phyloP scores from a whole-genome alignment of 2,329 filamentous ascomycete genomes.

The Trichoderma polysporum region DNA sequence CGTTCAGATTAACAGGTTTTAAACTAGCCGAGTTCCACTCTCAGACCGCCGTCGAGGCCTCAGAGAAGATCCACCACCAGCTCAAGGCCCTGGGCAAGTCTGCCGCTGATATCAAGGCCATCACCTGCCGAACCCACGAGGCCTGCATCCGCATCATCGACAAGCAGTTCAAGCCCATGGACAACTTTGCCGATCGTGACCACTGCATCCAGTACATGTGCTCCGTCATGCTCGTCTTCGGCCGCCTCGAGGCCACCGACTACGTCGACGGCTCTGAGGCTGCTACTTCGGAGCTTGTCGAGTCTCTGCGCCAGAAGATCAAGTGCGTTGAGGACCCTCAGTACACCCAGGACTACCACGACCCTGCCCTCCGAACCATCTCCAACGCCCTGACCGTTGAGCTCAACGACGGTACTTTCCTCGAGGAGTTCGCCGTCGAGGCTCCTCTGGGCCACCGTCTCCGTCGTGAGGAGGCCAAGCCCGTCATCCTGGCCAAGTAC shows the following conservation, averaged over 20 bases:
- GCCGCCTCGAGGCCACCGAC: conserved; percentile 88
- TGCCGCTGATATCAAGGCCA: conserved; percentile 86
- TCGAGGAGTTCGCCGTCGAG: conserved; percentile 89
- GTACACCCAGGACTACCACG: conserved; percentile 94
- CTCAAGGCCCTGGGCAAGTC: conserved; percentile 84
- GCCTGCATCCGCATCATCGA: conserved; percentile 99
- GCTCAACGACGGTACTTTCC: conserved; percentile 87
- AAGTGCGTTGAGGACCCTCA: conserved; percentile 93
- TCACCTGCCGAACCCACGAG: conserved; percentile 96
- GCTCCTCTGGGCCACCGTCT: conserved; percentile 91
- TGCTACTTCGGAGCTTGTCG: conserved; percentile 83
- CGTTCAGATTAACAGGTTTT: neutral
- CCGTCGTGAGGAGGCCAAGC: conserved; percentile 94
- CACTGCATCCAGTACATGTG: conserved; percentile 99
- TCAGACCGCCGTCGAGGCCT: conserved; percentile 94
- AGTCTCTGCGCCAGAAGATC: conserved; percentile 90
- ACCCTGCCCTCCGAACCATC: conserved; percentile 90
- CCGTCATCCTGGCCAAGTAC: conserved; percentile 93
- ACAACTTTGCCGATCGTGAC: conserved; percentile 99
- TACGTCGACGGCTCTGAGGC: conserved; percentile 93
- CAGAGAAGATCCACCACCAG: conserved; percentile 81
- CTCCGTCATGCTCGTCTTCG: conserved; percentile 91
- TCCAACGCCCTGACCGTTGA: conserved; percentile 95
- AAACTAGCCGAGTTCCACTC: conserved; percentile 89
- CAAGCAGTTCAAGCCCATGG: conserved; percentile 99